Conservation (phyloP, 2,329 filamentous ascomycete species). For the Trichoderma sp. region DNA sequence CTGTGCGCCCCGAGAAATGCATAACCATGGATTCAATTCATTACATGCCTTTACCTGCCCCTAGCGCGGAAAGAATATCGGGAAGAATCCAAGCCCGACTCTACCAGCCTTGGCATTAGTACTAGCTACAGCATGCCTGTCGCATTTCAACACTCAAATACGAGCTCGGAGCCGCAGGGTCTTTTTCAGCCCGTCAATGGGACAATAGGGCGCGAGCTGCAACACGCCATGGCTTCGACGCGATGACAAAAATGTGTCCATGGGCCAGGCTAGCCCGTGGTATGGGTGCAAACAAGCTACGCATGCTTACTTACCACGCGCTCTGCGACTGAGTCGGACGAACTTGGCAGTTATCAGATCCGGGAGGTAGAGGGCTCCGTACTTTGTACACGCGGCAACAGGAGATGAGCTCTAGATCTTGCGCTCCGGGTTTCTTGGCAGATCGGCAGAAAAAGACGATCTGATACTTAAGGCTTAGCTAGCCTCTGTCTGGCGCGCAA, state of each 20-base stretch:
- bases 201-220: neutral
- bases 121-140: neutral
- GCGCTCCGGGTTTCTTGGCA: constrained; percentile 5
- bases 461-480: constrained; percentile 11
- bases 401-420: neutral
- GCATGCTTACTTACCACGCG: neutral
- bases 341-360: neutral
- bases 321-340: neutral
- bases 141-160: neutral
- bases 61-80: constrained; percentile 1
- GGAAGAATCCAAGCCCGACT: neutral
- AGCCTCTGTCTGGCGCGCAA: neutral
- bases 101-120: neutral
- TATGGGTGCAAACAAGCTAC: neutral
- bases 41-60: neutral
- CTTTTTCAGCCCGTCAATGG: neutral
- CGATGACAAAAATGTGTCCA: neutral
- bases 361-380: neutral
- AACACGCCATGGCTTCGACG: neutral
- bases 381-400: neutral
- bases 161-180: neutral
- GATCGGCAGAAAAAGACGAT: constrained; percentile 11
- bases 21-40: neutral
- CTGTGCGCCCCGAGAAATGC: neutral
- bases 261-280: neutral